phyloP scores from a whole-genome alignment of 208 protist genomes.

The Trypanosoma mega region DNA sequence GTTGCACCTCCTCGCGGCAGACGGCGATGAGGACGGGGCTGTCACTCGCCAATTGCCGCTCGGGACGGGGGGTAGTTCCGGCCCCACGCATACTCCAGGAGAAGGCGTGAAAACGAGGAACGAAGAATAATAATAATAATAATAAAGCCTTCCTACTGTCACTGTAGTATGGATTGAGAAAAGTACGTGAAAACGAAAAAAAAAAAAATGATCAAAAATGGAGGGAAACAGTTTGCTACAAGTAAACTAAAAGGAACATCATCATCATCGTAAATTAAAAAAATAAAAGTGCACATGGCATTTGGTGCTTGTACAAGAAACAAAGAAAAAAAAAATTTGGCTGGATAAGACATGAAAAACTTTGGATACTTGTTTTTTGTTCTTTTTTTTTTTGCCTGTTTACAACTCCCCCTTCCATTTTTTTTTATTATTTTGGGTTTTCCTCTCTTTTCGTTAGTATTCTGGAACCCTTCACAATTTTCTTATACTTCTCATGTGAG shows the following conservation, averaged over 20 bases:
- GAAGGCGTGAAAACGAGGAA: too few relatives aligned
- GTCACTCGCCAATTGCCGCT: conserved; percentile 34
- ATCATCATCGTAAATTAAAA: too few relatives aligned
- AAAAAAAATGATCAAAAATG: not conserved
- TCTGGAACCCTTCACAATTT: too few relatives aligned
- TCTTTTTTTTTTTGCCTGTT: too few relatives aligned
- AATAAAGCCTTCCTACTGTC: not conserved
- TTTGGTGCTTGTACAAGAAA: too few relatives aligned
- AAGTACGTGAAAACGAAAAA: conserved; percentile 4
- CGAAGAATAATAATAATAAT: conserved; percentile 4
- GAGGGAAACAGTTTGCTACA: not conserved
- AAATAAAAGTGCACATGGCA: too few relatives aligned
- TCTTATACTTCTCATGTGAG: too few relatives aligned
- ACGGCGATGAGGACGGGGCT: conserved; percentile 43
- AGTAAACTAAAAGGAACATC: too few relatives aligned
- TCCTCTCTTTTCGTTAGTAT: too few relatives aligned
- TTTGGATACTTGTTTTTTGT: not conserved
- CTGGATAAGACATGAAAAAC: not conserved
- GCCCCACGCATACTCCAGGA: conserved; percentile 17
- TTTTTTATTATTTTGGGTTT: too few relatives aligned
- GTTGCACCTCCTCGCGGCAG: conserved; percentile 26
- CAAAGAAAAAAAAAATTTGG: conserved; percentile 5
- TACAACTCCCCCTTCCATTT: too few relatives aligned
- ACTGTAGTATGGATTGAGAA: not conserved
- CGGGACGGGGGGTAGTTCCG: conserved; percentile 16